Evolutionary conservation across 768 basidiomycete species (phyloP).

Genomic region (Phylloporus arenicola): DNA sequence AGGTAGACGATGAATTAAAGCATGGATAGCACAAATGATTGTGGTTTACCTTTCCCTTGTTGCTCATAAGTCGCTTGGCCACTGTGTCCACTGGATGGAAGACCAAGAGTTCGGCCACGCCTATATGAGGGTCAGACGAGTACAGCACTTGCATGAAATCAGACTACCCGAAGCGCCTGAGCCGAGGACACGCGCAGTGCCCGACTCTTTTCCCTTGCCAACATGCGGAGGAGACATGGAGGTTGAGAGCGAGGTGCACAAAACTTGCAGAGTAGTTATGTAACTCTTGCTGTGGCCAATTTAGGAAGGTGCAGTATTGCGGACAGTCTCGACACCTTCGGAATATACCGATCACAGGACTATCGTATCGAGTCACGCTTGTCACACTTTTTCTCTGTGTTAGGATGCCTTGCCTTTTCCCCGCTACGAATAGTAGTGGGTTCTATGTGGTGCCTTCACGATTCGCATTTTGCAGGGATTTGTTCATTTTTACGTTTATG

Average conservation of each 20-base stretch:
- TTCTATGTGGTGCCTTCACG: too few species aligned
- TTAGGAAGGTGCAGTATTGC: slow-evolving; percentile 4
- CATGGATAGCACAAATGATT: neutral
- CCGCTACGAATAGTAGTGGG: too few species aligned
- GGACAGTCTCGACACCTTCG: too few species aligned
- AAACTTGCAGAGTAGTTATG: slow-evolving; percentile 17
- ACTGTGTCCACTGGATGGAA: slow-evolving; percentile 98
- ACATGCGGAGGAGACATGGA: slow-evolving; percentile 46
- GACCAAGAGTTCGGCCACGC: slow-evolving; percentile 89
- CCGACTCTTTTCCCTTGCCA: slow-evolving; percentile 70
- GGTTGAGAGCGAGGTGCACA: neutral
- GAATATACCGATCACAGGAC: too few species aligned
- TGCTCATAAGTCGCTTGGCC: slow-evolving; percentile 98
- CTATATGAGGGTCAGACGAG: slow-evolving; percentile 35
- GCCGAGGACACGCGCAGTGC: slow-evolving; percentile 82
- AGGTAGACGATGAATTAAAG: neutral
- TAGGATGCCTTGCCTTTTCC: too few species aligned
- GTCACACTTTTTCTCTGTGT: too few species aligned
- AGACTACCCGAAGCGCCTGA: slow-evolving; percentile 81
- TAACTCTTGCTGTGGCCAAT: slow-evolving; percentile 9
- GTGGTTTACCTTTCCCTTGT: slow-evolving; percentile 69
- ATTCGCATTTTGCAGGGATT: too few species aligned
- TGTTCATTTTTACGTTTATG: too few species aligned
- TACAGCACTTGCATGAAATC: too few species aligned
- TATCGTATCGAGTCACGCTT: too few species aligned